phyloP scores from a whole-genome alignment of 495 filamentous ascomycete species.

The Xylaria curta region DNA sequence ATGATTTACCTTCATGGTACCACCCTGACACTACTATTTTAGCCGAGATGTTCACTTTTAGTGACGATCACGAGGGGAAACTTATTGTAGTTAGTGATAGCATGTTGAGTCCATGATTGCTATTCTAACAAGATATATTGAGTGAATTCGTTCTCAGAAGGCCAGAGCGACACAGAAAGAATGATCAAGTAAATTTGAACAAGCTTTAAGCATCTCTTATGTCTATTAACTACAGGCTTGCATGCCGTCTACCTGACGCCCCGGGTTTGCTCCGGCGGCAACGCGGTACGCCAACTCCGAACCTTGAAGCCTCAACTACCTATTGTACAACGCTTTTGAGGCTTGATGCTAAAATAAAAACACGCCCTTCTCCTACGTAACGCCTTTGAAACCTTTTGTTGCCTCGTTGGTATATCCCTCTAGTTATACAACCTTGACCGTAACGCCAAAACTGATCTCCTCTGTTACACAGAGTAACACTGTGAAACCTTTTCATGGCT shows the following conservation, averaged over 20 bases:
- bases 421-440: constrained; percentile 42
- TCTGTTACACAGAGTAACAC: constrained; percentile 26
- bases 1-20: neutral
- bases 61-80: neutral
- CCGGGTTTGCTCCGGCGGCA: constrained; percentile 1
- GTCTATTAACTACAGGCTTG: constrained; percentile 19
- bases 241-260: constrained; percentile 23
- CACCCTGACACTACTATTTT: neutral
- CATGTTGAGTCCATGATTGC: neutral
- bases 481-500: constrained; percentile 31
- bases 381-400: constrained; percentile 24
- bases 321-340: constrained; percentile 28
- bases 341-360: constrained; percentile 17
- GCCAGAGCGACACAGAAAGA: neutral
- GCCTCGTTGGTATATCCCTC: constrained; percentile 40
- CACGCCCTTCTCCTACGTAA: constrained; percentile 15
- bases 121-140: neutral
- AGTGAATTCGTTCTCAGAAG: neutral
- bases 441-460: constrained; percentile 31
- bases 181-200: neutral
- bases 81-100: neutral
- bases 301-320: neutral
- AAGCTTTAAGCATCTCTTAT: neutral
- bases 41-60: neutral
- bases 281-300: constrained; percentile 15